phyloP scores from a whole-genome alignment of 257 asterid species.

The Cordia subcordata region DNA sequence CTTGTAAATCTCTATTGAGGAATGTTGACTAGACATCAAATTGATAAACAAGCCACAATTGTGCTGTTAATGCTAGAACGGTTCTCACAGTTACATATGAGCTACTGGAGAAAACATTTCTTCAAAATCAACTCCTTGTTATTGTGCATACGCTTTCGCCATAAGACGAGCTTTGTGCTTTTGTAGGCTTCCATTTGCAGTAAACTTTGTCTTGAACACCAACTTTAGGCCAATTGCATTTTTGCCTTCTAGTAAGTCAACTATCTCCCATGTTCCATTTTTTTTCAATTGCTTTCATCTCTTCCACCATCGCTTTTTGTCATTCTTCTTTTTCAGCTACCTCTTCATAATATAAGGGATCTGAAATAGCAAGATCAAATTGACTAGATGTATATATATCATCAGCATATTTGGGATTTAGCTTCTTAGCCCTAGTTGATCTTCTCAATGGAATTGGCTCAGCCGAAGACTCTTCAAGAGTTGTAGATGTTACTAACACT shows the following conservation, averaged over 20 bases:
- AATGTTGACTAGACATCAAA: constrained; percentile 5
- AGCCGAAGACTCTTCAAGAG: background rate
- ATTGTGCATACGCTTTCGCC: background rate
- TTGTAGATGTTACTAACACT: background rate
- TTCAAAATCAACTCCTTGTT: background rate
- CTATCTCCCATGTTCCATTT: background rate
- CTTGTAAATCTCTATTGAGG: background rate
- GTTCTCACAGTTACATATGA: constrained; percentile 3
- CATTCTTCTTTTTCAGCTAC: background rate
- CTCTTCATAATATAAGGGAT: background rate
- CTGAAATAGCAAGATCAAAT: background rate
- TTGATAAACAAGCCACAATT: background rate
- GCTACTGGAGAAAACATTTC: constrained; percentile 5
- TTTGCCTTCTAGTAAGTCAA: background rate
- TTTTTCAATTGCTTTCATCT: background rate
- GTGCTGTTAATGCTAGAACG: background rate
- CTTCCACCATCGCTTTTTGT: constrained; percentile 1
- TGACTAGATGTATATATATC: background rate
- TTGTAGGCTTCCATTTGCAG: background rate
- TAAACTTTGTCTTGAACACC: background rate
- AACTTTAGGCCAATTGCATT: background rate
- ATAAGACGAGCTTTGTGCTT: background rate
- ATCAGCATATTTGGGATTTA: background rate
- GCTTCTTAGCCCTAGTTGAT: no score
- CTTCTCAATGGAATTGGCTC: background rate